A percentile compares a stretch with the other conserved stretches of the same genome.
Conservation (phyloP, 1,284 basidiomycete genomes). For the Tilletia setariae region DNA sequence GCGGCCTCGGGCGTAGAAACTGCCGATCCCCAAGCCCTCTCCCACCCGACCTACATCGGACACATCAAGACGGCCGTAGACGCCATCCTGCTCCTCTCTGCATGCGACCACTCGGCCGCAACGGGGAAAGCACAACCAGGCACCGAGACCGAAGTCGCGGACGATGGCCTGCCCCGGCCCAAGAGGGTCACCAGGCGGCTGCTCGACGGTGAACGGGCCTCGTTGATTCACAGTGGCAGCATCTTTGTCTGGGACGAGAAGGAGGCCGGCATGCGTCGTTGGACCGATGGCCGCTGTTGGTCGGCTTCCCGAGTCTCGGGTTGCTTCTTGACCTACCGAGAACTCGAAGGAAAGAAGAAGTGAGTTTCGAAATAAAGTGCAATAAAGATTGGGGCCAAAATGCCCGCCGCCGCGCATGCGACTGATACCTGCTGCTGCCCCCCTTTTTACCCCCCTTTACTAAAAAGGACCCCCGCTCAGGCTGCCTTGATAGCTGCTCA, state of each 20-base stretch:
- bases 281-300: slow-evolving; percentile 60
- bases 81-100: slow-evolving; percentile 49
- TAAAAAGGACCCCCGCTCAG: background rate
- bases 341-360: slow-evolving; percentile 52
- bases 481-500: slow-evolving; percentile 21
- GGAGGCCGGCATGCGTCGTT: slow-evolving; percentile 57
- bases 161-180: slow-evolving; percentile 29
- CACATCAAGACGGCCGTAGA: slow-evolving; percentile 51
- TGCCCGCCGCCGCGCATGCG: too few relatives aligned
- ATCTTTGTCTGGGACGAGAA: slow-evolving; percentile 54
- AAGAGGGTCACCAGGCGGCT: slow-evolving; percentile 46
- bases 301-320: slow-evolving; percentile 59
- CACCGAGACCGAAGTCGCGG: background rate
- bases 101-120: slow-evolving; percentile 43
- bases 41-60: slow-evolving; percentile 48
- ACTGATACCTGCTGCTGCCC: too few relatives aligned
- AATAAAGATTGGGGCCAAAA: too few relatives aligned
- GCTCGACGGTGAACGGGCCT: slow-evolving; percentile 48
- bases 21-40: slow-evolving; percentile 17
- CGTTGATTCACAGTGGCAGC: slow-evolving; percentile 43
- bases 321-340: slow-evolving; percentile 58
- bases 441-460: too few relatives aligned
- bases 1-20: background rate
- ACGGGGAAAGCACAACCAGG: slow-evolving; percentile 11
- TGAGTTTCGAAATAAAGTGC: background rate